phyloP scores from a whole-genome alignment of 2,329 filamentous ascomycete species.

The Nothophoma quercina region DNA sequence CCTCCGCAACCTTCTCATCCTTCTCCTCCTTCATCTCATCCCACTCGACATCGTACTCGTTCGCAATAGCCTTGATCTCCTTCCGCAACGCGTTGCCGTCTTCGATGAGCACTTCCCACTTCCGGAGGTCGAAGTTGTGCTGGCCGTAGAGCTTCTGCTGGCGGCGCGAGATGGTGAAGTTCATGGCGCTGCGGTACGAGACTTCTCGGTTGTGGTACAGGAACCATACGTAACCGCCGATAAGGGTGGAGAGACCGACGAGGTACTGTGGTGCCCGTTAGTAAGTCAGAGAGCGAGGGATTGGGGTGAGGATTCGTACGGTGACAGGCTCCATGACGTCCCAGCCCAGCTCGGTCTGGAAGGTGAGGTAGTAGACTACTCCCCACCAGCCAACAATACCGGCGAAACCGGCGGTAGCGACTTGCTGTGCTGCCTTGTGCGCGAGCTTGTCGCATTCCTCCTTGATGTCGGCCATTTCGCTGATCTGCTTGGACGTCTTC shows the following conservation, averaged over 20 bases:
- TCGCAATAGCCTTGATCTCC: constrained; percentile 81
- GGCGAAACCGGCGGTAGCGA: constrained; percentile 81
- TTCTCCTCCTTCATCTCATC: constrained; percentile 78
- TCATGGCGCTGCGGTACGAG: constrained; percentile 84
- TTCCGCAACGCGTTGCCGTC: constrained; percentile 79
- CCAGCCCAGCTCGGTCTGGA: constrained; percentile 81
- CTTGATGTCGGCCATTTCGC: constrained; percentile 76
- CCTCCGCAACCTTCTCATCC: constrained; percentile 65
- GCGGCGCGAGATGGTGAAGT: constrained; percentile 81
- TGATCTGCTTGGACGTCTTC: constrained; percentile 73
- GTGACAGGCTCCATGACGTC: constrained; percentile 91
- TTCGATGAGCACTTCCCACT: constrained; percentile 80
- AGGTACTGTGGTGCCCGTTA: constrained; percentile 64
- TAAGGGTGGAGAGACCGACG: constrained; percentile 83
- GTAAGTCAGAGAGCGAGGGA: background rate
- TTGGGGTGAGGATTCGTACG: constrained; percentile 36
- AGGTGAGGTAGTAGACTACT: constrained; percentile 73
- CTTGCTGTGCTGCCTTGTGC: constrained; percentile 76
- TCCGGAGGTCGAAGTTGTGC: constrained; percentile 75
- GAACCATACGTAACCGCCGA: constrained; percentile 93
- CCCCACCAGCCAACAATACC: constrained; percentile 81
- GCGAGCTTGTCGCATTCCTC: constrained; percentile 81
- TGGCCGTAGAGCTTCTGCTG: constrained; percentile 79
- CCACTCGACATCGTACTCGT: constrained; percentile 92
- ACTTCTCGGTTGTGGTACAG: constrained; percentile 91